A percentile compares a stretch with the other conserved stretches of the same genome.
Conservation (phyloP, 192 early-diverging fungal genomes). For the Coemansia sp. region DNA sequence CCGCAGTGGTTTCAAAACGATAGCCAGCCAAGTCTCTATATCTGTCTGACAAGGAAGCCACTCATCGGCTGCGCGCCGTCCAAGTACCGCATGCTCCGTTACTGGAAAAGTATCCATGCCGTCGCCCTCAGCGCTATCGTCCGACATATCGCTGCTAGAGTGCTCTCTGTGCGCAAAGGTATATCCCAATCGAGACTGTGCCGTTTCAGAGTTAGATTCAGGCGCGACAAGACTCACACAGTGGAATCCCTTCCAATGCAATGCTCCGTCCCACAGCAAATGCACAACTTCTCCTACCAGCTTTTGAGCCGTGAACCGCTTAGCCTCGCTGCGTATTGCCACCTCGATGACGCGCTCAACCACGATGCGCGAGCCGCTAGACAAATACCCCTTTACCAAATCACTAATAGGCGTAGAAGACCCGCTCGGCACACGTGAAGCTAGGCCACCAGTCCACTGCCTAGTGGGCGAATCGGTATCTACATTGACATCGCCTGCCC, state of each 20-base stretch:
- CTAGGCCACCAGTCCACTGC: neutral
- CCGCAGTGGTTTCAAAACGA: constrained; percentile 26
- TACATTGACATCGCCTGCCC: constrained; percentile 22
- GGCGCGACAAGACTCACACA: constrained; percentile 20
- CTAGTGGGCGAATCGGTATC: constrained; percentile 15
- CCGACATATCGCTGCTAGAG: neutral
- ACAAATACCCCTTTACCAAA: constrained; percentile 29
- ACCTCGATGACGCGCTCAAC: constrained; percentile 41
- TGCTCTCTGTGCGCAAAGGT: constrained; percentile 17
- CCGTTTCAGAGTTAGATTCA: neutral
- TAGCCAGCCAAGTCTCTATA: constrained; percentile 30
- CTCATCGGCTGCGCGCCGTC: neutral
- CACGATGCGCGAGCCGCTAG: constrained; percentile 32
- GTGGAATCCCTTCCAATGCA: constrained; percentile 49
- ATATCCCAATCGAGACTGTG: neutral
- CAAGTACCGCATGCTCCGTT: neutral
- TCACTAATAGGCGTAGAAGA: constrained; percentile 24
- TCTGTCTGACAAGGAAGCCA: neutral
- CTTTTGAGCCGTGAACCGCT: constrained; percentile 41
- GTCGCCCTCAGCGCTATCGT: neutral
- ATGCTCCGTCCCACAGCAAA: constrained; percentile 40
- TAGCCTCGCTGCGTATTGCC: constrained; percentile 45
- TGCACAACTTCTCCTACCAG: constrained; percentile 40
- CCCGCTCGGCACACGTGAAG: constrained; percentile 3
- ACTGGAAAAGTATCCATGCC: neutral